A percentile compares a stretch with the other conserved stretches of the same genome.
phyloP scores from a whole-genome alignment of 164 flowering plant genomes.

The grape (Vitis vinifera) region DNA sequence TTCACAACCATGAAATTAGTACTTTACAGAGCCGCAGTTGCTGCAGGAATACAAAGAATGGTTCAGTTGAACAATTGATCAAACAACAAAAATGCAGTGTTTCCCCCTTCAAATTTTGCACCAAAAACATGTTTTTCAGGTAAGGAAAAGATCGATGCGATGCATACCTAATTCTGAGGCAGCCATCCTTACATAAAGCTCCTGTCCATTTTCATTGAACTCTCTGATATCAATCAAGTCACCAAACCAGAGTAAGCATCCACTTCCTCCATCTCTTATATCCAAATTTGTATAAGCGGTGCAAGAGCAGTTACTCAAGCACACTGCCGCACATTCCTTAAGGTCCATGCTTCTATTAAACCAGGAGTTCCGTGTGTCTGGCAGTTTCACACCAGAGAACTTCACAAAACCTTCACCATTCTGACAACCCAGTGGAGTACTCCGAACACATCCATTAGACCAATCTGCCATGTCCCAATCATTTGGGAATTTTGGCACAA shows the following conservation, averaged over 20 bases:
- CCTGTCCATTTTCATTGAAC: slow-evolving; percentile 1
- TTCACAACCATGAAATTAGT: no score
- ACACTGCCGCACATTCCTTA: slow-evolving; percentile 3
- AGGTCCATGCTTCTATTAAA: background rate
- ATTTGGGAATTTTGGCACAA: slow-evolving; percentile 9
- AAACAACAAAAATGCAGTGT: no score
- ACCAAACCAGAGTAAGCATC: slow-evolving; percentile 14
- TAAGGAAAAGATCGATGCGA: no score
- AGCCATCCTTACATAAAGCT: slow-evolving; percentile 11
- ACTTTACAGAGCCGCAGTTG: no score
- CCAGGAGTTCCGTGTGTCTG: slow-evolving; percentile 13
- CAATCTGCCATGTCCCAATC: slow-evolving; percentile 16
- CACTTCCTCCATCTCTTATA: slow-evolving; percentile 1
- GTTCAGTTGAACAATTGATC: no score
- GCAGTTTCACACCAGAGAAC: background rate
- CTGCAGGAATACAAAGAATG: no score
- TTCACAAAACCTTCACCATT: slow-evolving; percentile 15
- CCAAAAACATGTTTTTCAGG: no score
- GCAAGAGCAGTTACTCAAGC: no score
- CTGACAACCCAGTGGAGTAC: slow-evolving; percentile 11
- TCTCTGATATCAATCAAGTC: slow-evolving; percentile 16
- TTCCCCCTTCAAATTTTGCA: no score
- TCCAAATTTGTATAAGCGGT: no score
- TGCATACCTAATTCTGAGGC: slow-evolving; percentile 15
- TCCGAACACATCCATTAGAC: slow-evolving; percentile 22